Evolutionary conservation across 164 flowering plant genomes (phyloP), one percentile per base, ranked within the genome.

Genomic region (Stephania yunnanensis): DNA sequence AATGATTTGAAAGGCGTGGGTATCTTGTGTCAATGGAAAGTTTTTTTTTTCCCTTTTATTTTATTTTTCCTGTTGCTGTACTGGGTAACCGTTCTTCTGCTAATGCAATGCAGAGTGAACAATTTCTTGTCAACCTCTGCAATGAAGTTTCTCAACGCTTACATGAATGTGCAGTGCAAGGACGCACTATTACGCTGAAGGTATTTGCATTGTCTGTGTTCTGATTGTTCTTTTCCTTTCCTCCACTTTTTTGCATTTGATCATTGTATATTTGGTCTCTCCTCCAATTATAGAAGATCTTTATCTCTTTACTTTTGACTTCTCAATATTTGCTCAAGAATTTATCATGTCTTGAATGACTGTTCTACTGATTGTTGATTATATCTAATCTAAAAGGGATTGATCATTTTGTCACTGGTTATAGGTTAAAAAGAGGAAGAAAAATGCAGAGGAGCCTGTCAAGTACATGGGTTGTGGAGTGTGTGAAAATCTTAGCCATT

Each of bases 401-500:
- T 55, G 50, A 36, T 52, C 61, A 50, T 36, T 74, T 15, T 78
- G n/a, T 42, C 65, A 64, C 48, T 72, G 13, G 29, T 73, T 31
- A 48, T 76, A 94, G 99, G 82, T 95, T 44, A 95, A 93, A 74
- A 95, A 91, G 86, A 88, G 91, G 76, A 91, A 82, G 84, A 90
- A 87, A 79, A 90, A 89, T 84, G 97, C 98, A 10, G 85, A 66
- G 71, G 97, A 92, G 83, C 99, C 99, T 76, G 72, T 78, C 73
- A 93, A 95, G 83, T 95, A 85, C 76, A 88, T 95, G 97, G 99
- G 98, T 67, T 84, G 87, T 84, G 99, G 99, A 36, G 95, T 86
- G 52, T 95, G 98, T 84, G 97, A 95, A 79, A 95, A 95, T 75
- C 81, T 93, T 58, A 95, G 99, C 82, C 99, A 91, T 77, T 85